Evolutionary conservation across 2,329 filamentous ascomycete species (phyloP), one percentile per base, ranked within the genome.

Genomic region (Fusarium lateritium): DNA sequence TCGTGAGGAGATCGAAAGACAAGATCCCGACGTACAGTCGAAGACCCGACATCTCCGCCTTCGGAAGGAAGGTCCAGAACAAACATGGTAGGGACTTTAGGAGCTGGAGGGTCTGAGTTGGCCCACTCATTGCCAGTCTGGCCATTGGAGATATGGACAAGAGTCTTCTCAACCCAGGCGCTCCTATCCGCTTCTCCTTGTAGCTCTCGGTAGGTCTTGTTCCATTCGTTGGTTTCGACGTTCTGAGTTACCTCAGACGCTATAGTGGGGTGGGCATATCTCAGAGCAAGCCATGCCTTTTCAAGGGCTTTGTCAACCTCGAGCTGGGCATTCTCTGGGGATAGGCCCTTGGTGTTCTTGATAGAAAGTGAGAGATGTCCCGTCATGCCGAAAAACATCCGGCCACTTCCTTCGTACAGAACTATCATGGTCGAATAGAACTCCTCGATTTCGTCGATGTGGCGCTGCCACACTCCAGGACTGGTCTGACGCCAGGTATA

Each of bases 301-400:
- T 52, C 56, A 22, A 82, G 49, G 1, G 79, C 78, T 7, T 75
- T 55, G 11, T 79, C 73, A 8, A 81, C 55, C 3, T 65, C 33
- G 0, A 39, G 14, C 9, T 67, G 57, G 10, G 69, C 62, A 0
- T 73, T 45, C 3, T 21, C 14, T 3, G 52, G 7, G 1, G 61
- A n/a, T 0, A 65, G 7, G 0, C 43, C n/a, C 2, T 54, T 13
- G 3, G 63, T 40, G 0, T 56, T n/a, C 0, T 57, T 22, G 4
- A 77, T 51, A 0, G 59, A 65, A 0, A 81, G 43, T 1, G 79
- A 79, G 3, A 82, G 44, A 19, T 79, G 78, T 0, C 79, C 81
- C 0, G 82, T 82, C 6, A 84, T 82, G 3, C 78, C 78, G 50
- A 83, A 83, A 62, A 78, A 81, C 53, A 76, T 79, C 2, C 80